A percentile compares a stretch with the other conserved stretches of the same genome.
Conservation (phyloP, 176 grass and related monocot genomes). For the bread wheat (Triticum aestivum) region IWGSC_CS_RefSeq_v2.1 NC_057800.1:489071813-489072312, state of each 20-base stretch:
- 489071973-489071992: slow-evolving; percentile 85
- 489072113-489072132: slow-evolving; percentile 79
- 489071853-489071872: slow-evolving; percentile 83
- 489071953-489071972: slow-evolving; percentile 92
- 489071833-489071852: slow-evolving; percentile 81
- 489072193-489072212: slow-evolving; percentile 59
- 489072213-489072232: not conserved
- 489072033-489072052: slow-evolving; percentile 85
- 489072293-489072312: slow-evolving; percentile 57
- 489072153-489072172: slow-evolving; percentile 78
- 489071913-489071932: slow-evolving; percentile 75
- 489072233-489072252: not conserved
- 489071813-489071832: slow-evolving; percentile 56
- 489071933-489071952: slow-evolving; percentile 77
- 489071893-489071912: slow-evolving; percentile 91
- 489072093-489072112: slow-evolving; percentile 65
- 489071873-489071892: slow-evolving; percentile 81
- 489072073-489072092: slow-evolving; percentile 80
- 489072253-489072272: too few species aligned
- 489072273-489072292: too few species aligned
- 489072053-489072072: slow-evolving; percentile 82
- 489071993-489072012: slow-evolving; percentile 52
- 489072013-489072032: slow-evolving; percentile 55
- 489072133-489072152: slow-evolving; percentile 70
- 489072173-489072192: slow-evolving; percentile 68